Evolutionary conservation across 495 filamentous ascomycete species (phyloP), one percentile per base, ranked within the genome.

Genomic region (Penicillium paradoxum): DNA sequence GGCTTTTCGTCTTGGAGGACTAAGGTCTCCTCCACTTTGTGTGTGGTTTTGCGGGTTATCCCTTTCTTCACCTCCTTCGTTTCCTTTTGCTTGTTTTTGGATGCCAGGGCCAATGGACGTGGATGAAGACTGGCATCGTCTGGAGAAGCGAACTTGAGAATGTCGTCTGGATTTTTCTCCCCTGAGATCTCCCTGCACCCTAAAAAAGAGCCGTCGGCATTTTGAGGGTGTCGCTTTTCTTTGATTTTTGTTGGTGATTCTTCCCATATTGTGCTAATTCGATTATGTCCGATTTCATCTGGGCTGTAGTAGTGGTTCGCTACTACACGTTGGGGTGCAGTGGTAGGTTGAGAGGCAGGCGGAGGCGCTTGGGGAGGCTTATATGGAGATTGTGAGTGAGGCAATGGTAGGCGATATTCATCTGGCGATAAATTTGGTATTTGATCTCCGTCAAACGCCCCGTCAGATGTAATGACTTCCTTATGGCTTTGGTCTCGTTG

Each of bases 141-240:
- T 6, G 50, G 52, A 3, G 67, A 65, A 17, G 68, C 66, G 55
- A 76, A 73, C 6, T 67, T 59, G 15, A 71, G 56, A 27, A 74
- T 72, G 27, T 73, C 71, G 67, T 75, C 72, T 17, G 71, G 71
- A 45, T 72, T 74, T 45, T 66, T 71, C 41, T 63, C 59, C 36
- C 56, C 49, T 10, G 67, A 60, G 49, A 75, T 73, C 42, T 73
- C 71, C 61, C 68, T 71, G 67, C 72, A 75, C 11, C 71, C 72
- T 70, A 76, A 72, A 70, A 76, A 76, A 70, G 71, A 75, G 13
- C 72, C 73, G 24, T 75, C 72, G 0, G 55, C 51, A 25, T 61
- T 67, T 6, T 64, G 32, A 8, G 58, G 57, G 2, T 43, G 37
- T 36, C 51, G 22, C 34, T 61, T 64, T 18, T 62, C 59, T 33